Percentiles rank a stretch among this genome's conserved stretches.
Evolutionary conservation across 495 filamentous ascomycete genomes (phyloP).

Genomic region (Sphaerosporella brunnea): DNA sequence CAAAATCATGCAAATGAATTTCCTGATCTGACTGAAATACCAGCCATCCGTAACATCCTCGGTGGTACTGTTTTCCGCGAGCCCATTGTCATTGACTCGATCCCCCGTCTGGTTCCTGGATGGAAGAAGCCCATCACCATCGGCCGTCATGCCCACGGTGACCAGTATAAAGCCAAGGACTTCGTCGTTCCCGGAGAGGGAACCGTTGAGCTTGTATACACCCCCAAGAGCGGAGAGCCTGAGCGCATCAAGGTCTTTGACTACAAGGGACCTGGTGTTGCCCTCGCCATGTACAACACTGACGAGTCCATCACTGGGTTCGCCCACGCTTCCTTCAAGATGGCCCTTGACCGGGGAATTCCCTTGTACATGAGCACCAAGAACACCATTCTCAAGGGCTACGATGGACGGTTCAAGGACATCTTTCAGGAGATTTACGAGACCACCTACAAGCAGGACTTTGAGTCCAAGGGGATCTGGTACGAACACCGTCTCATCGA

Average conservation of each 20-base stretch:
- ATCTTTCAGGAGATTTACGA: slow-evolving; percentile 98
- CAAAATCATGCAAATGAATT: neutral
- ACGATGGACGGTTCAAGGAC: slow-evolving; percentile 96
- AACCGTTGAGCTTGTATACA: slow-evolving; percentile 85
- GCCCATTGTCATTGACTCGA: slow-evolving; percentile 83
- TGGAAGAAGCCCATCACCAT: slow-evolving; percentile 99
- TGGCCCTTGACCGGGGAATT: slow-evolving; percentile 66
- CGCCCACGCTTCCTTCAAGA: slow-evolving; percentile 88
- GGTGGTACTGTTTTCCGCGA: slow-evolving; percentile 97
- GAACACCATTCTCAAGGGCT: slow-evolving; percentile 98
- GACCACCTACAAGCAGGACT: slow-evolving; percentile 63
- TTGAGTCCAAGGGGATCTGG: slow-evolving; percentile 86
- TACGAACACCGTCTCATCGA: slow-evolving; percentile 98
- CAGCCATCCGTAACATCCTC: slow-evolving; percentile 75
- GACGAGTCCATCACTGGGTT: slow-evolving; percentile 86
- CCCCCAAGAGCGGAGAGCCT: slow-evolving; percentile 62
- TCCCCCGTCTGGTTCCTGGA: slow-evolving; percentile 81
- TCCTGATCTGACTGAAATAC: neutral
- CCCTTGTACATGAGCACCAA: slow-evolving; percentile 98
- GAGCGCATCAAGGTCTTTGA: slow-evolving; percentile 79
- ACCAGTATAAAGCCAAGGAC: slow-evolving; percentile 96
- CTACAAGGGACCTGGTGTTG: slow-evolving; percentile 74
- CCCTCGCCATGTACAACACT: slow-evolving; percentile 94
- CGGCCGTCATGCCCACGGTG: slow-evolving; percentile 92
- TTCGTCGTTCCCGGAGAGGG: slow-evolving; percentile 61